phyloP scores from a whole-genome alignment of 108 stramenopile species.

The Epipyxis sp. region DNA sequence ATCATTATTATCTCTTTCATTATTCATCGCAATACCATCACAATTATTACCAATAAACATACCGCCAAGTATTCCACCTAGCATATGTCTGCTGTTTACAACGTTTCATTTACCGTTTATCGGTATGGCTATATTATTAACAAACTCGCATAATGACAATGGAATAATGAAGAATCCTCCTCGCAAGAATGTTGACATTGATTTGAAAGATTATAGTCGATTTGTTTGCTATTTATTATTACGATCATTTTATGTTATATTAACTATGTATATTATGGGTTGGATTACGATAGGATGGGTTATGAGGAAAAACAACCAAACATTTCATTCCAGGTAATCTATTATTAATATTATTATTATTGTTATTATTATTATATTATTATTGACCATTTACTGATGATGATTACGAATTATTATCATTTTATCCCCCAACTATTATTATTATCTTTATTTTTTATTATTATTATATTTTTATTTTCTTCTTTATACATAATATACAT shows the following conservation, averaged over 20 bases:
- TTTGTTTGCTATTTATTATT: no score
- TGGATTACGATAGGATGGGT: no score
- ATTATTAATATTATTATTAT: not conserved
- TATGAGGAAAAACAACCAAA: no score
- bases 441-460: no score
- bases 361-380: not conserved
- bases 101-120: constrained; percentile 30
- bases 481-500: no score
- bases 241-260: no score
- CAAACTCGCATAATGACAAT: constrained; percentile 41
- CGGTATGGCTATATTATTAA: constrained; percentile 39
- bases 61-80: not conserved
- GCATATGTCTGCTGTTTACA: not conserved
- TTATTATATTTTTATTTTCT: no score
- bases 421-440: no score
- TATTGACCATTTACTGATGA: no score
- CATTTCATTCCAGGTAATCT: not conserved
- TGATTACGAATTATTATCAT: no score
- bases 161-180: constrained; percentile 45
- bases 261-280: no score
- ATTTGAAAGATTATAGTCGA: not conserved
- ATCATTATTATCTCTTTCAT: not conserved
- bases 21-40: not conserved
- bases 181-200: constrained; percentile 40
- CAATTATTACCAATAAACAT: not conserved